A percentile compares a stretch with the other conserved stretches of the same genome.
Evolutionary conservation across 2,329 filamentous ascomycete species (phyloP).

Genomic region (Aspergillus persii): DNA sequence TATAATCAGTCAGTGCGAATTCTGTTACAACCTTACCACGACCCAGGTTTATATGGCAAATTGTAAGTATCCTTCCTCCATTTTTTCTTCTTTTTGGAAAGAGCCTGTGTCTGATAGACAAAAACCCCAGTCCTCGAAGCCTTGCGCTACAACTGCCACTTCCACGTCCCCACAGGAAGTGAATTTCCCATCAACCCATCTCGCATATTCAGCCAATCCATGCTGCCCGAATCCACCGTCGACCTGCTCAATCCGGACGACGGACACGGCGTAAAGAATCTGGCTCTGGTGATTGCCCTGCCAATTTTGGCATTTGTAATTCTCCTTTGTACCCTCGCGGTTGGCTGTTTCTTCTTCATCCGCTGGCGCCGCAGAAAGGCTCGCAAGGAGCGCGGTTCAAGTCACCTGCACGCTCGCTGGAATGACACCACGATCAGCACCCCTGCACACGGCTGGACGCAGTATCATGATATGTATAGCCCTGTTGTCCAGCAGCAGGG

Average conservation of each 20-base stretch:
- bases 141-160: slow-evolving; percentile 46
- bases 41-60: slow-evolving; percentile 44
- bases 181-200: slow-evolving; percentile 40
- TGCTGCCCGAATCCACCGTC: slow-evolving; percentile 35
- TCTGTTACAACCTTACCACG: slow-evolving; percentile 44
- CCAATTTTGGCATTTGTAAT: slow-evolving; percentile 45
- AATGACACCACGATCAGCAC: slow-evolving; percentile 33
- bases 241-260: slow-evolving; percentile 18
- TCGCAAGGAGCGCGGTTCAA: slow-evolving; percentile 24
- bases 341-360: slow-evolving; percentile 45
- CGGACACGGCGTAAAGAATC: slow-evolving; percentile 24
- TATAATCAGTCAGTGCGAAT: slow-evolving; percentile 40
- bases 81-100: background rate
- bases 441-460: slow-evolving; percentile 27
- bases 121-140: slow-evolving; percentile 42
- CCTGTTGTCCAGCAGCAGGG: slow-evolving; percentile 10
- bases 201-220: slow-evolving; percentile 41
- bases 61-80: slow-evolving; percentile 33
- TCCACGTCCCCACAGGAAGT: slow-evolving; percentile 32
- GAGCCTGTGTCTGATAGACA: slow-evolving; percentile 4
- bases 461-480: slow-evolving; percentile 19
- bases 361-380: slow-evolving; percentile 40
- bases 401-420: slow-evolving; percentile 35
- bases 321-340: slow-evolving; percentile 28
- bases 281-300: slow-evolving; percentile 43